These are phyloP conservation scores for Saccharomycopsis lassenensis DNA, from an alignment of 805 yeast species.

Conservation along the genomic window DNA sequence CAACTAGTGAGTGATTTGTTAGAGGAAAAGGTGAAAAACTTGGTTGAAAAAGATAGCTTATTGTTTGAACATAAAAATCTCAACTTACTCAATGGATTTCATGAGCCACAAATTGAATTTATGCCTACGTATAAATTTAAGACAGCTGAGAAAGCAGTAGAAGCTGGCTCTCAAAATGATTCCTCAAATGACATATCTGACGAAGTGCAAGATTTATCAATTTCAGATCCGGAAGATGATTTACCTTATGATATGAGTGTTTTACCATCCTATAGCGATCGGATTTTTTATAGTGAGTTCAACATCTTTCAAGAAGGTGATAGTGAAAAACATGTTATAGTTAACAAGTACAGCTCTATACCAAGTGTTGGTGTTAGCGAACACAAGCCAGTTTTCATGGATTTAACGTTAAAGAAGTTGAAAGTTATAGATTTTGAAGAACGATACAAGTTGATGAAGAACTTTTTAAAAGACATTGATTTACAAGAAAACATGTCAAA, in stretches of 20 bases:
- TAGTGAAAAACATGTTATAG: constrained; percentile 22
- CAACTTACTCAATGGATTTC: constrained; percentile 32
- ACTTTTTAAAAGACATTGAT: constrained; percentile 32
- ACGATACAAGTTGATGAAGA: constrained; percentile 27
- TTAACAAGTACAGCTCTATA: constrained; percentile 20
- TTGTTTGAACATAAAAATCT: constrained; percentile 25
- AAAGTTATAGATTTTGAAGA: constrained; percentile 28
- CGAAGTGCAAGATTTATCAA: constrained; percentile 5
- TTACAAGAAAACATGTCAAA: constrained; percentile 34
- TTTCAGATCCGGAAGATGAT: constrained; percentile 20
- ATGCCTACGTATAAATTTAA: constrained; percentile 44
- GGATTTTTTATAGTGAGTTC: constrained; percentile 34
- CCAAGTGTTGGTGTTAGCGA: constrained; percentile 31
- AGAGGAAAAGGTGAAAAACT: constrained; percentile 23
- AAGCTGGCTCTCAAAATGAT: background rate
- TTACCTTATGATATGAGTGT: constrained; percentile 27
- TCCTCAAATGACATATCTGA: background rate
- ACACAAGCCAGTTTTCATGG: constrained; percentile 39
- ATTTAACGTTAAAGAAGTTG: constrained; percentile 27
- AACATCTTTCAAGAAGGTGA: constrained; percentile 21
- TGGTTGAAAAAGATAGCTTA: constrained; percentile 37
- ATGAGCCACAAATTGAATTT: constrained; percentile 37
- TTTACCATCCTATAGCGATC: constrained; percentile 50
- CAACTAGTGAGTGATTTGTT: no score
- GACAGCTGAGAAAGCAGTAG: background rate